Evolutionary conservation across 2,329 filamentous ascomycete genomes (phyloP).

Genomic region (Neonectria coccinea): DNA sequence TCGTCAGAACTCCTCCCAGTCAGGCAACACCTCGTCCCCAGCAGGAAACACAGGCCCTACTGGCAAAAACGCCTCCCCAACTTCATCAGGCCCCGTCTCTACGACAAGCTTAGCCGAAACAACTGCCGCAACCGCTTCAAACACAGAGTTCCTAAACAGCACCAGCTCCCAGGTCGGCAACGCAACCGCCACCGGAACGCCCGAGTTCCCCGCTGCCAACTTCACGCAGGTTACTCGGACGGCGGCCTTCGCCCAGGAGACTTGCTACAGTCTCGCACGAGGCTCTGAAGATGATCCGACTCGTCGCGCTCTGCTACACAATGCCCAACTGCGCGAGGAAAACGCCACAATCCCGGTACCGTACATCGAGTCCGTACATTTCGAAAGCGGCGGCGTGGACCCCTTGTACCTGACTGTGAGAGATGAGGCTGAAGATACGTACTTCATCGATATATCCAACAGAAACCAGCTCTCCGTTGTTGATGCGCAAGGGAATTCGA

Average conservation of each 20-base stretch:
- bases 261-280: slow-evolving; percentile 48
- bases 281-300: slow-evolving; percentile 39
- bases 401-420: slow-evolving; percentile 51
- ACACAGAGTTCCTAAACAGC: slow-evolving; percentile 10
- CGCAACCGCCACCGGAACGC: slow-evolving; percentile 22
- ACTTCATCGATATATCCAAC: slow-evolving; percentile 52
- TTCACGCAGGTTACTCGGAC: slow-evolving; percentile 50
- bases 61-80: neutral
- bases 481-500: slow-evolving; percentile 47
- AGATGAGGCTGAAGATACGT: slow-evolving; percentile 44
- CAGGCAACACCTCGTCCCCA: neutral
- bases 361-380: slow-evolving; percentile 53
- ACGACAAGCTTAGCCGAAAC: neutral
- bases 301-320: slow-evolving; percentile 48
- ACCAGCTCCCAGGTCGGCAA: slow-evolving; percentile 27
- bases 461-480: slow-evolving; percentile 48
- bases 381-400: slow-evolving; percentile 47
- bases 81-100: neutral
- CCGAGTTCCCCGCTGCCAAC: slow-evolving; percentile 46
- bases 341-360: slow-evolving; percentile 51
- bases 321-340: slow-evolving; percentile 44
- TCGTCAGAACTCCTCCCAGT: neutral
- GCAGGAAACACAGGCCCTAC: neutral
- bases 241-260: slow-evolving; percentile 43
- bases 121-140: slow-evolving; percentile 11